A percentile compares a stretch with the other conserved stretches of the same genome.
These are phyloP conservation scores for Saraca asoca DNA, from an alignment of 331 rosid species.

Conservation along the genomic window DNA sequence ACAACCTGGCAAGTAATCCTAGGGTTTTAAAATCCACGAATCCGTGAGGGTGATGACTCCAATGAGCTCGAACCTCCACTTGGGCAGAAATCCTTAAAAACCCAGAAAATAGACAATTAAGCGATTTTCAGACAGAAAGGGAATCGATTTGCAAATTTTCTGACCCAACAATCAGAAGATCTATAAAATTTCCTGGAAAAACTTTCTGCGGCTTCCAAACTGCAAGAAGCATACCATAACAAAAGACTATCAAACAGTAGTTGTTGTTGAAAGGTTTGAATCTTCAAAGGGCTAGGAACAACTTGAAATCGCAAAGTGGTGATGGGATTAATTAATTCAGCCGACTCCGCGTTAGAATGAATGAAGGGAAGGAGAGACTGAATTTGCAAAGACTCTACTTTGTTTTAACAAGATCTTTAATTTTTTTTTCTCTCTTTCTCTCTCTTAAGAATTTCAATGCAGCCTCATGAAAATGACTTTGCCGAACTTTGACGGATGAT, in stretches of 20 bases:
- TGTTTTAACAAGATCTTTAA: background rate
- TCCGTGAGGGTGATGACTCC: slow-evolving; percentile 1
- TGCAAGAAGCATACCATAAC: slow-evolving; percentile 7
- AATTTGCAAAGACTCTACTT: slow-evolving; percentile 38
- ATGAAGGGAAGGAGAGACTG: slow-evolving; percentile 34
- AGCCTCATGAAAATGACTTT: slow-evolving; percentile 55
- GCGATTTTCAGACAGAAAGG: background rate
- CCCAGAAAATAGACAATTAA: slow-evolving; percentile 19
- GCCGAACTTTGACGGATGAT: slow-evolving; percentile 47
- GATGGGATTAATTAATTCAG: slow-evolving; percentile 26
- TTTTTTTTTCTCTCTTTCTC: background rate
- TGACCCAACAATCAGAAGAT: slow-evolving; percentile 39
- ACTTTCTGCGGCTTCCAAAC: slow-evolving; percentile 7
- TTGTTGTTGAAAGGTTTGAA: slow-evolving; percentile 36
- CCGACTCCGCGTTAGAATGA: slow-evolving; percentile 55
- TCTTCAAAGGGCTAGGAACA: slow-evolving; percentile 38
- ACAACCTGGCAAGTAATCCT: background rate
- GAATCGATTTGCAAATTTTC: background rate
- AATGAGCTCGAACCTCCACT: slow-evolving; percentile 12
- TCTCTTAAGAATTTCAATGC: slow-evolving; percentile 36
- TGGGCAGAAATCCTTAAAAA: background rate
- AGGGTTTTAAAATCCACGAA: slow-evolving; percentile 28
- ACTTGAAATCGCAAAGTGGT: slow-evolving; percentile 5
- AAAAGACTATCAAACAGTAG: slow-evolving; percentile 41
- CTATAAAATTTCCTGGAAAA: slow-evolving; percentile 20